Evolutionary conservation across 1,284 basidiomycete species (phyloP), one percentile per base, ranked within the genome.

Genomic region (Calocybe gambosa): DNA sequence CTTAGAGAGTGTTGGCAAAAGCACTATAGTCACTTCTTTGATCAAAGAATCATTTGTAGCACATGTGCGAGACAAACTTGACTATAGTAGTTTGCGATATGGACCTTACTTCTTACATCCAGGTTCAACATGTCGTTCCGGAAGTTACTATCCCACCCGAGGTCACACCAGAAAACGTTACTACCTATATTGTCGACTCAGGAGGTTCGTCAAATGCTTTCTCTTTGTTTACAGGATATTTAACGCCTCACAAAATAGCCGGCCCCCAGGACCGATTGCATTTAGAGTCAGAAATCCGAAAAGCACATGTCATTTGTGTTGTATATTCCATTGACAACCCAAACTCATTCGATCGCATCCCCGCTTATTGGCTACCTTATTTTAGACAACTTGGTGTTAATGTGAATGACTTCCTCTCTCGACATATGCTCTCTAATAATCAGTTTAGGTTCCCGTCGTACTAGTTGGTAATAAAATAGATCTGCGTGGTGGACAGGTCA

Each of bases 381-480:
- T 96, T 99, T 68, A 82, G 93, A 37, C 89, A 94, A 55, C 76
- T 97, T 21, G 95, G 95, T 50, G 90, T 96, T 60, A 95, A 96
- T 71, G 91, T 92, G 62, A 54, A 67, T 44, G 39, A 31, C 39
- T 34, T 35, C 39, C 9, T n/a, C 23, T 13, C 20, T 28, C 25
- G 43, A 43, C 21, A 19, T 28, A 23, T 19, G 38, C 51, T 50
- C 48, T 46, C 48, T 62, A 23, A 56, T 42, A 13, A 46, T 45
- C 15, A 23, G 23, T 13, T 13, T 53, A 95, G 88, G 86, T 97
- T 7, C 95, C 96, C 13, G 94, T 98, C 42, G 95, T 99, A 51
- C 77, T 99, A 16, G 93, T 98, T 25, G 95, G 95, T 45, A 99
- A 98, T 74, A 99, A 99, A 73, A 97, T 99, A 48, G 95, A 99